A percentile compares a stretch with the other conserved stretches of the same genome.
Evolutionary conservation across 1,284 basidiomycete genomes (phyloP).

Genomic region (Fomitopsis palustris): DNA sequence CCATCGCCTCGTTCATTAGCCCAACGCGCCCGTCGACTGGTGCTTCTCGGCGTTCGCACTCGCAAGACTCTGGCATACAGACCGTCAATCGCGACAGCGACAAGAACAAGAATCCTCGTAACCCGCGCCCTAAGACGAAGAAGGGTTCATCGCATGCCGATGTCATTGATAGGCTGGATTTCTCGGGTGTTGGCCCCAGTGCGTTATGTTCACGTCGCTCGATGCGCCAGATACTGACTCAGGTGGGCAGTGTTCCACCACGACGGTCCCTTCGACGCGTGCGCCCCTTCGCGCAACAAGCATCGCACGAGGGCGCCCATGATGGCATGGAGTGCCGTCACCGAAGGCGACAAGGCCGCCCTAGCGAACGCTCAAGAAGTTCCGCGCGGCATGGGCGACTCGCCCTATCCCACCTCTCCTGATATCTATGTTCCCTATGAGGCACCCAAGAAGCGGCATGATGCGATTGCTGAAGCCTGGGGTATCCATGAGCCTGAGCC

Average conservation of each 20-base stretch:
- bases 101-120: slow-evolving; percentile 41
- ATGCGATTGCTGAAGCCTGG: slow-evolving; percentile 83
- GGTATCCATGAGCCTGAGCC: slow-evolving; percentile 86
- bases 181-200: slow-evolving; percentile 73
- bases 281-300: slow-evolving; percentile 81
- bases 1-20: slow-evolving; percentile 9
- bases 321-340: slow-evolving; percentile 63
- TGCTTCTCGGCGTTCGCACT: slow-evolving; percentile 59
- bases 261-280: slow-evolving; percentile 85
- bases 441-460: slow-evolving; percentile 72
- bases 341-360: slow-evolving; percentile 39
- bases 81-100: slow-evolving; percentile 39
- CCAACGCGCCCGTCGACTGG: slow-evolving; percentile 29
- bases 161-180: slow-evolving; percentile 64
- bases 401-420: slow-evolving; percentile 48
- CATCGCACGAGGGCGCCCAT: slow-evolving; percentile 76
- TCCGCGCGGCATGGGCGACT: slow-evolving; percentile 32
- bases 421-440: slow-evolving; percentile 49
- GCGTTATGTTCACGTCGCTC: slow-evolving; percentile 27
- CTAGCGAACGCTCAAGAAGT: slow-evolving; percentile 30
- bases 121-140: slow-evolving; percentile 37
- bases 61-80: slow-evolving; percentile 57
- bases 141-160: slow-evolving; percentile 71
- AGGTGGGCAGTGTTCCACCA: slow-evolving; percentile 73
- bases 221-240: slow-evolving; percentile 10